Percentiles rank a stretch among this genome's conserved stretches.
Evolutionary conservation across 306 rosid species (phyloP).

Genomic region (Acacia acuminata): DNA sequence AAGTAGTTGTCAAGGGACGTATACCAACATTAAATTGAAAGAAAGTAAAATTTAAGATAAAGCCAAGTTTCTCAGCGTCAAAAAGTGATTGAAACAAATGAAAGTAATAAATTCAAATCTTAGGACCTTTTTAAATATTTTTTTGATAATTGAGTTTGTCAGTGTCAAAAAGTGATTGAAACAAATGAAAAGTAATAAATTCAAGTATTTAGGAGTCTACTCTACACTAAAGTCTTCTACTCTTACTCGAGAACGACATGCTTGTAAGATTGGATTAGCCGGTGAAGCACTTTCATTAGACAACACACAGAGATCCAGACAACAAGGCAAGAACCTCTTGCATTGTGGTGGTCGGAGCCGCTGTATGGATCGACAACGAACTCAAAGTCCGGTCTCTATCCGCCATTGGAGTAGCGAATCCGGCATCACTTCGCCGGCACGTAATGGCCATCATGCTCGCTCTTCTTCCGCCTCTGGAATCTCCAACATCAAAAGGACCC

Average conservation of each 20-base stretch:
- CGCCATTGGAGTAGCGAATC: constrained; percentile 51
- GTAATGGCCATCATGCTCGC: constrained; percentile 74
- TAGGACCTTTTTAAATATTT: no score
- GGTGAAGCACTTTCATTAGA: background rate
- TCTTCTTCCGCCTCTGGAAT: constrained; percentile 80
- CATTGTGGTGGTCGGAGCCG: background rate
- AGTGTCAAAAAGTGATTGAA: background rate
- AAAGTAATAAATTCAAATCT: background rate
- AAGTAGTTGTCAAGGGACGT: no score
- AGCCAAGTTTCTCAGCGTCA: background rate
- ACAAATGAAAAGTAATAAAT: background rate
- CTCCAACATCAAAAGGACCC: constrained; percentile 84
- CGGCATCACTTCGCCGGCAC: constrained; percentile 61
- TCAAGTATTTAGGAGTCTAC: no score
- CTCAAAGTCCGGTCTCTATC: constrained; percentile 30
- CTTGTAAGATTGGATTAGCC: background rate
- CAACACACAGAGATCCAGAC: background rate
- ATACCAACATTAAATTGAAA: background rate
- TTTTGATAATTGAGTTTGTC: no score
- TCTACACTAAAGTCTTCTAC: background rate
- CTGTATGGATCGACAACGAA: constrained; percentile 38
- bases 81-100: background rate
- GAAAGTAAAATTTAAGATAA: no score
- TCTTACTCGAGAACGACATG: background rate
- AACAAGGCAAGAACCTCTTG: background rate